Conservation (phyloP, 1,284 basidiomycete genomes). For the Ceratobasidium theobromae region DNA sequence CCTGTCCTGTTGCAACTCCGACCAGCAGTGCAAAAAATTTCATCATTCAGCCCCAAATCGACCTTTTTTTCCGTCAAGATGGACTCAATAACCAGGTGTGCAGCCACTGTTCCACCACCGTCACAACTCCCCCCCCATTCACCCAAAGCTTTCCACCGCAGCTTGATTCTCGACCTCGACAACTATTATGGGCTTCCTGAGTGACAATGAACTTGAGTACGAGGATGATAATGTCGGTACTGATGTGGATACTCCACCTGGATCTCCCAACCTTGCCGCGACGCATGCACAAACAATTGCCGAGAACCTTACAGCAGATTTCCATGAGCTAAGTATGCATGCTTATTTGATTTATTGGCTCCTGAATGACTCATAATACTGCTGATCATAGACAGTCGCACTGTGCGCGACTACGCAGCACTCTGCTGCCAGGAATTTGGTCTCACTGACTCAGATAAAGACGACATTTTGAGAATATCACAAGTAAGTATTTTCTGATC, state of each 20-base stretch:
- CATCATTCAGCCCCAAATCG: no score
- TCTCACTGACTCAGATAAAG: conserved; percentile 4
- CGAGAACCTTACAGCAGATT: neutral
- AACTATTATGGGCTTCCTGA: neutral
- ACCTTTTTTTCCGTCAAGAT: no score
- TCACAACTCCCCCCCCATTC: neutral
- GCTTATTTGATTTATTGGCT: neutral
- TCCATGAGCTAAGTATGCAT: neutral
- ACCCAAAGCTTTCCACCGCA: neutral
- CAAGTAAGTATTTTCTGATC: neutral
- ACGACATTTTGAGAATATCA: neutral
- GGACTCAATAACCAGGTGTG: no score
- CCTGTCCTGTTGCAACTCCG: no score
- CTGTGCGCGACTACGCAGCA: conserved; percentile 2
- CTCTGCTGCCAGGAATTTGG: conserved; percentile 14
- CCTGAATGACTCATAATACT: neutral
- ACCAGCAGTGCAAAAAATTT: no score
- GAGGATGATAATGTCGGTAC: neutral
- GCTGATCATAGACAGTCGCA: neutral
- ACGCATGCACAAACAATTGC: conserved; percentile 2
- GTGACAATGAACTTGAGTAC: neutral
- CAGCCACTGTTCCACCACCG: no score
- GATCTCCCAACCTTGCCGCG: neutral
- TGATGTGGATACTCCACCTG: neutral
- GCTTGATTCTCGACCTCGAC: neutral